Percentiles rank a stretch among this genome's conserved stretches.
These are phyloP conservation scores for Taxillus chinensis DNA, from an alignment of 164 flowering plant genomes.

Conservation along the genomic window DNA sequence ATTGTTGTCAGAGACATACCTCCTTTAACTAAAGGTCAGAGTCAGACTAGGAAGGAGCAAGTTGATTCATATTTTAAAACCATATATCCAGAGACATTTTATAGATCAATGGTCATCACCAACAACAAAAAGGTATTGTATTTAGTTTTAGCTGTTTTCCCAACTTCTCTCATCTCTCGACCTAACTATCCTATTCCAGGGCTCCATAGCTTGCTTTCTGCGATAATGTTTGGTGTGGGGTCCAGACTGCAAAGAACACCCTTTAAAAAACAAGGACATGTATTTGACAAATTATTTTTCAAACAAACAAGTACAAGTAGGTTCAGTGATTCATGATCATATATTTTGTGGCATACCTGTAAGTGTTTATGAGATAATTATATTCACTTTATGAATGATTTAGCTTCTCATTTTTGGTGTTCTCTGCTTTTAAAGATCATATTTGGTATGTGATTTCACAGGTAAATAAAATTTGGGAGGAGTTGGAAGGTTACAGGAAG, in stretches of 20 bases:
- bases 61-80: constrained; percentile 73
- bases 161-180: not conserved
- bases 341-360: not conserved
- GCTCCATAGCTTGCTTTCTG: too few relatives aligned
- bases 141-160: not conserved
- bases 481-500: constrained; percentile 67
- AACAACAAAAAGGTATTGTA: constrained; percentile 56
- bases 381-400: not conserved
- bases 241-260: too few relatives aligned
- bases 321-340: not conserved
- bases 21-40: constrained; percentile 42
- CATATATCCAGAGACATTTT: constrained; percentile 77
- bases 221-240: too few relatives aligned
- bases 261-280: too few relatives aligned
- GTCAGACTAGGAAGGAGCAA: constrained; percentile 73
- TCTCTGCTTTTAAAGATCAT: not conserved
- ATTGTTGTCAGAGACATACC: constrained; percentile 86
- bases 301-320: too few relatives aligned
- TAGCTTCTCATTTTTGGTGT: not conserved
- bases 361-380: not conserved
- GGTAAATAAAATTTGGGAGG: constrained; percentile 61
- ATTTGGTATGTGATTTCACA: constrained; percentile 10
- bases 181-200: not conserved
- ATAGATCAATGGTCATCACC: constrained; percentile 69
- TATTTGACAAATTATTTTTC: too few relatives aligned